Conservation (phyloP, 1,284 basidiomycete genomes). For the Tilletia caries region DNA sequence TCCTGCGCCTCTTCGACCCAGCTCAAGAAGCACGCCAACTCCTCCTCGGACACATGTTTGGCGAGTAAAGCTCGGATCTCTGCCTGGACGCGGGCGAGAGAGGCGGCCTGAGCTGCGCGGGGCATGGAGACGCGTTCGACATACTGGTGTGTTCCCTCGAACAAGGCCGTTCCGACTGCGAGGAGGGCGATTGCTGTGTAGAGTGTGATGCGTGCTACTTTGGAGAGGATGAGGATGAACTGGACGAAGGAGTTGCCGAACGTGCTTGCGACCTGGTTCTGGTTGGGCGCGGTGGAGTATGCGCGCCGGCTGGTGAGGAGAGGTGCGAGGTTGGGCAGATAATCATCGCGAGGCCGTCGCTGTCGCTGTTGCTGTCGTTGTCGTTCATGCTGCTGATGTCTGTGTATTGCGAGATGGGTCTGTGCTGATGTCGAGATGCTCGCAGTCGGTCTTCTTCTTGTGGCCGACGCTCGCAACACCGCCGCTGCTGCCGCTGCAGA, state of each 20-base stretch:
- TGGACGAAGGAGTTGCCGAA: slow-evolving; percentile 44
- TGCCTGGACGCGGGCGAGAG: slow-evolving; percentile 17
- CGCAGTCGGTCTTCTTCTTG: too few relatives aligned
- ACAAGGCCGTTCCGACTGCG: slow-evolving; percentile 28
- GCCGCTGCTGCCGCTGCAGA: too few relatives aligned
- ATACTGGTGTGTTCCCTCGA: slow-evolving; percentile 49
- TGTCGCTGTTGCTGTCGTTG: too few relatives aligned
- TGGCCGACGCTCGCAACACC: too few relatives aligned
- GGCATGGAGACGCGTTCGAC: slow-evolving; percentile 44
- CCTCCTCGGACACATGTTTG: neutral
- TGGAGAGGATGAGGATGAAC: slow-evolving; percentile 40
- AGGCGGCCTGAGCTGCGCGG: slow-evolving; percentile 16
- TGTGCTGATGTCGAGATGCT: too few relatives aligned
- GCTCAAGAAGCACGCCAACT: slow-evolving; percentile 10
- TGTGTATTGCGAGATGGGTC: too few relatives aligned
- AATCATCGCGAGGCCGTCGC: too few relatives aligned
- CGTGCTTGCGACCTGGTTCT: slow-evolving; percentile 32
- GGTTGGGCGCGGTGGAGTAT: slow-evolving; percentile 34
- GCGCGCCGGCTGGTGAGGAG: neutral
- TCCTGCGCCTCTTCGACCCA: slow-evolving; percentile 12
- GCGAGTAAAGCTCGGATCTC: neutral
- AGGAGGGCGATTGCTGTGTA: slow-evolving; percentile 34
- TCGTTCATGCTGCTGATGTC: too few relatives aligned
- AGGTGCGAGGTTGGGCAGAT: too few relatives aligned
- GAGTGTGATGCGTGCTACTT: slow-evolving; percentile 47